phyloP scores from a whole-genome alignment of 371 early-diverging fungal species.

The Mortierella sp. region DNA sequence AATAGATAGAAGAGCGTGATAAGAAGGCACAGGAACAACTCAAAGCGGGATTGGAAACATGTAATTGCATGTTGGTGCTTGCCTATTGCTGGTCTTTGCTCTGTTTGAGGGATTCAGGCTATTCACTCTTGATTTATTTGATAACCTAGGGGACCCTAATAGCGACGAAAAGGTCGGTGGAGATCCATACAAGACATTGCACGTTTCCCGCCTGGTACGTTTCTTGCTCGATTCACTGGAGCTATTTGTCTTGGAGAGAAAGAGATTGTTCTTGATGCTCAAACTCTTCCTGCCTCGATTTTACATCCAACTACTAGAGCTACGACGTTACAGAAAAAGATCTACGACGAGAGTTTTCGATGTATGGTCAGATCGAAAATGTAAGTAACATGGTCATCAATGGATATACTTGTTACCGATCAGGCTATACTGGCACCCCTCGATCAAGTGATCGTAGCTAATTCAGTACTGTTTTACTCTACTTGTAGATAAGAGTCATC shows the following conservation, averaged over 20 bases:
- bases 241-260: too few species aligned
- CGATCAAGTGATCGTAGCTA: too few species aligned
- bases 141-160: constrained; percentile 73
- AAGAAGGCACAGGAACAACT: constrained; percentile 68
- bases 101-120: background rate
- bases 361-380: constrained; percentile 84
- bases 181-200: constrained; percentile 94
- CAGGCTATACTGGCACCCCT: too few species aligned
- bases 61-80: constrained; percentile 39
- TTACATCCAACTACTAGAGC: constrained; percentile 51
- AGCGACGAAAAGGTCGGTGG: constrained; percentile 75
- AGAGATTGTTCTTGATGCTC: too few species aligned
- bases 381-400: constrained; percentile 57
- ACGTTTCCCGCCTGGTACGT: constrained; percentile 84
- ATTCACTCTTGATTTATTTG: background rate
- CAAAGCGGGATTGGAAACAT: constrained; percentile 63
- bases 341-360: constrained; percentile 83
- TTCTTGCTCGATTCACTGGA: background rate
- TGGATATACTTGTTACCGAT: background rate
- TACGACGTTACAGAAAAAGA: constrained; percentile 86
- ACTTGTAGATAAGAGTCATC: constrained; percentile 77
- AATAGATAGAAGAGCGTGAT: constrained; percentile 64
- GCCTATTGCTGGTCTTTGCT: constrained; percentile 11
- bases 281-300: background rate
- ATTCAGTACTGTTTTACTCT: background rate